phyloP scores from a whole-genome alignment of 2,329 filamentous ascomycete genomes.

The Alternaria rosae region DNA sequence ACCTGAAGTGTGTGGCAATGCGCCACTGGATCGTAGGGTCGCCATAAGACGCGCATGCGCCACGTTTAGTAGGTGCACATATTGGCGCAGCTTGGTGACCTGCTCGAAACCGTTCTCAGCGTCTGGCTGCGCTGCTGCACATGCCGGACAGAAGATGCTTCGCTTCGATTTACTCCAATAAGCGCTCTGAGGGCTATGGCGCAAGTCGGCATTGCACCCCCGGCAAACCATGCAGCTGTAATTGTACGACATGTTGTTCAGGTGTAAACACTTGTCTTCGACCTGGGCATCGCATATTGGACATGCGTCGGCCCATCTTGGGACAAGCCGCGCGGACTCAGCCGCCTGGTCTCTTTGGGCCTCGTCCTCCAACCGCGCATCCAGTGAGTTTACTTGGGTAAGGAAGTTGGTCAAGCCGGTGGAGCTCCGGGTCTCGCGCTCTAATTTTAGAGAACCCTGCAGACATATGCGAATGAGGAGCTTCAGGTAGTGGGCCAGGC shows the following conservation, averaged over 20 bases:
- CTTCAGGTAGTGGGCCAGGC: constrained; percentile 95
- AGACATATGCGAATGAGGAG: constrained; percentile 96
- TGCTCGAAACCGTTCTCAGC: constrained; percentile 70
- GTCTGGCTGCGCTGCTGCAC: constrained; percentile 66
- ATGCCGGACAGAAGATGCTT: constrained; percentile 74
- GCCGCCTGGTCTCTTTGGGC: constrained; percentile 50
- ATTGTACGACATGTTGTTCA: constrained; percentile 82
- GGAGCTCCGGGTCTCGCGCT: constrained; percentile 78
- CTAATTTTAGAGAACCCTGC: constrained; percentile 88
- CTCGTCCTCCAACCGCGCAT: constrained; percentile 55
- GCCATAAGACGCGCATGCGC: constrained; percentile 88
- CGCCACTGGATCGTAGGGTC: constrained; percentile 83
- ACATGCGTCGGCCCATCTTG: constrained; percentile 74
- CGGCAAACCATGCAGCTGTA: constrained; percentile 74
- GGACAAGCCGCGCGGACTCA: constrained; percentile 54
- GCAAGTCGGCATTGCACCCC: constrained; percentile 77
- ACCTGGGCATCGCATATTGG: constrained; percentile 82
- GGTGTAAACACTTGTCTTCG: constrained; percentile 88
- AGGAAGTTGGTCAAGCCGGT: constrained; percentile 84
- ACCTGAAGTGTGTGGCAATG: constrained; percentile 75
- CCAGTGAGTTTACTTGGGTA: constrained; percentile 83
- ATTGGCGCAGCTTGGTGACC: constrained; percentile 89
- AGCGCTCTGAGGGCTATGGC: constrained; percentile 71
- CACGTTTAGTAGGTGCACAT: constrained; percentile 89
- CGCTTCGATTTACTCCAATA: constrained; percentile 73